phyloP scores from a whole-genome alignment of 2,329 filamentous ascomycete genomes.

The Calcarisporium arbuscula region DNA sequence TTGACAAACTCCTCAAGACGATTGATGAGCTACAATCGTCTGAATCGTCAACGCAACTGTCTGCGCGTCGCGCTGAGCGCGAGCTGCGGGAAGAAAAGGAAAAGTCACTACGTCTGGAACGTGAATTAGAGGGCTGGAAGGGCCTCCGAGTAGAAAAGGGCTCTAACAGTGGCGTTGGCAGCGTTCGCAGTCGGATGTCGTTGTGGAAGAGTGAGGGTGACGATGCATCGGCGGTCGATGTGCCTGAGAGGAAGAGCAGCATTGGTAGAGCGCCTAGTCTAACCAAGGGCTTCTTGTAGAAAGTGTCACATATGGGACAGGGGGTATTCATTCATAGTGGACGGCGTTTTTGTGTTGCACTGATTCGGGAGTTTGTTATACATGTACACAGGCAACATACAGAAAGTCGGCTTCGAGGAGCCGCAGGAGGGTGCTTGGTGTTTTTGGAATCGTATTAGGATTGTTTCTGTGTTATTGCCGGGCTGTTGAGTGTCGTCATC shows the following conservation, averaged over 20 bases:
- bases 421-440: too few species aligned
- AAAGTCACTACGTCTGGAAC: conserved; percentile 72
- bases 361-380: too few species aligned
- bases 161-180: conserved; percentile 40
- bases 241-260: conserved; percentile 61
- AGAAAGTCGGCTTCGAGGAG: too few species aligned
- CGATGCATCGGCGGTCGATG: conserved; percentile 37
- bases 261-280: conserved; percentile 58
- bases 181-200: conserved; percentile 28
- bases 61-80: conserved; percentile 78
- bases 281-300: conserved; percentile 74
- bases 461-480: too few species aligned
- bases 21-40: conserved; percentile 92
- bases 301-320: too few species aligned
- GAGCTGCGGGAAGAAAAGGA: conserved; percentile 87
- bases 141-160: conserved; percentile 63
- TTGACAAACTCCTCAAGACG: conserved; percentile 78
- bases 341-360: too few species aligned
- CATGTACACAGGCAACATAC: too few species aligned
- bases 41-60: conserved; percentile 75
- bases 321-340: too few species aligned
- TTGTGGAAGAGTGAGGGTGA: conserved; percentile 33
- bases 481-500: too few species aligned
- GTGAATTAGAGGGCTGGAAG: conserved; percentile 82
- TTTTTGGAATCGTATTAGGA: too few species aligned